Evolutionary conservation across 2,329 filamentous ascomycete species (phyloP).

Genomic region (Emmonsia crescens): DNA sequence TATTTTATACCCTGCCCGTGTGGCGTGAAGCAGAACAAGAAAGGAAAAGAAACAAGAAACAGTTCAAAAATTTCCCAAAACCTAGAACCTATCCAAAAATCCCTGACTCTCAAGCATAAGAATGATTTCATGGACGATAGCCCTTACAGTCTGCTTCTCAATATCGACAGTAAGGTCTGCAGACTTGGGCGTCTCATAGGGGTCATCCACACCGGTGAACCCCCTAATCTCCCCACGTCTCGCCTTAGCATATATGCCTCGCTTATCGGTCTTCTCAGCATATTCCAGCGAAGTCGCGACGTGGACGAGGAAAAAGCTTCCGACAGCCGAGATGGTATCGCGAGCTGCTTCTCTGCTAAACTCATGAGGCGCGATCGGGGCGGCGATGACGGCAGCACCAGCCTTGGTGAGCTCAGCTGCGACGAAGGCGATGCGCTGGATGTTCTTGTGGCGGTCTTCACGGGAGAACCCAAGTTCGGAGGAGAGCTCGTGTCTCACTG

Average conservation of each 20-base stretch:
- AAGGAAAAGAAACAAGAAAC: background rate
- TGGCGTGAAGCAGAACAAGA: background rate
- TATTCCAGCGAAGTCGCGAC: constrained; percentile 87
- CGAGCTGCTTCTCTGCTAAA: constrained; percentile 63
- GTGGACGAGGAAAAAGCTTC: constrained; percentile 90
- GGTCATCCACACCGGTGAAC: constrained; percentile 96
- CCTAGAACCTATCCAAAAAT: constrained; percentile 58
- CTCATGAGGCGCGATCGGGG: constrained; percentile 91
- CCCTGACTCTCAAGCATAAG: constrained; percentile 83
- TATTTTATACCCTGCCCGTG: constrained; percentile 36
- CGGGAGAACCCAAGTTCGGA: constrained; percentile 91
- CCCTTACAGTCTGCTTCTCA: constrained; percentile 78
- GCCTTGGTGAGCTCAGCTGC: constrained; percentile 87
- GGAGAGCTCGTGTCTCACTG: constrained; percentile 83
- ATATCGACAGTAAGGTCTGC: constrained; percentile 76
- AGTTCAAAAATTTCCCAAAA: constrained; percentile 37
- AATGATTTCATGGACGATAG: constrained; percentile 93
- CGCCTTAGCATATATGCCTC: constrained; percentile 76
- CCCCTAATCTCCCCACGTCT: constrained; percentile 87
- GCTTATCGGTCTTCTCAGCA: constrained; percentile 89
- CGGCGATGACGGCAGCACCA: constrained; percentile 88
- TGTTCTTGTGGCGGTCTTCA: constrained; percentile 88
- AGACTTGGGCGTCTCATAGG: constrained; percentile 76
- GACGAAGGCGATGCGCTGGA: constrained; percentile 91
- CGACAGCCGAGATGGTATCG: constrained; percentile 67